Conservation (phyloP, 2,329 filamentous ascomycete genomes). For the Blastomyces gilchristii region DNA sequence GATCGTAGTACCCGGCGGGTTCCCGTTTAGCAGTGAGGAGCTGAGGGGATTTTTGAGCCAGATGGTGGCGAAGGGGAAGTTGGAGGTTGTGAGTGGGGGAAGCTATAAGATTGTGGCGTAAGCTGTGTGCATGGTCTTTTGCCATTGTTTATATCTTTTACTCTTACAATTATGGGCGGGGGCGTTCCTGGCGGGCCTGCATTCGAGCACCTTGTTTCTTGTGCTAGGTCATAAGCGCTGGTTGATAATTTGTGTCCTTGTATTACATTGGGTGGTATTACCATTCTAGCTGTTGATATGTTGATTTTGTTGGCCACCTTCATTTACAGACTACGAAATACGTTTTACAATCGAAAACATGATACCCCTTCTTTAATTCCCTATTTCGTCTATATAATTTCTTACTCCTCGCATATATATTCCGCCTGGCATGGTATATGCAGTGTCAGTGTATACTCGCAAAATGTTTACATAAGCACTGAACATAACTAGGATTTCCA, state of each 20-base stretch:
- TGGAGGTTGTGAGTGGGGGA: slow-evolving; percentile 57
- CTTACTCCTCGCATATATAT: not conserved
- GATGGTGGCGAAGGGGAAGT: slow-evolving; percentile 61
- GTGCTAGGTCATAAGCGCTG: not conserved
- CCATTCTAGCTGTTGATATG: not conserved
- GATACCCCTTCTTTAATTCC: slow-evolving; percentile 1
- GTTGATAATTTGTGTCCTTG: not conserved
- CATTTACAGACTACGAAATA: not conserved
- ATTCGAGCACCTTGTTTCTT: not conserved
- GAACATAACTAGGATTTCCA: not conserved
- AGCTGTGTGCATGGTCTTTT: not conserved
- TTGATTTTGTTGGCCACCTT: not conserved
- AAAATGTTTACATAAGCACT: not conserved
- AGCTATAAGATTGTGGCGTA: slow-evolving; percentile 49
- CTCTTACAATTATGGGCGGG: not conserved
- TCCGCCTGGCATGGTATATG: not conserved
- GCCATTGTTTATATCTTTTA: not conserved
- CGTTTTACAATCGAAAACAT: not conserved
- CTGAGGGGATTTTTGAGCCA: slow-evolving; percentile 66
- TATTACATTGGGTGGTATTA: not conserved
- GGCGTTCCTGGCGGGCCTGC: not conserved
- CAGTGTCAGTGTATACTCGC: not conserved
- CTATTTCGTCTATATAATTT: not conserved
- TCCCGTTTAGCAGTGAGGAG: slow-evolving; percentile 83
- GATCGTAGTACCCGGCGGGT: slow-evolving; percentile 79